Evolutionary conservation across 1,284 basidiomycete genomes (phyloP).

Genomic region (Marasmius tenuissimus): DNA sequence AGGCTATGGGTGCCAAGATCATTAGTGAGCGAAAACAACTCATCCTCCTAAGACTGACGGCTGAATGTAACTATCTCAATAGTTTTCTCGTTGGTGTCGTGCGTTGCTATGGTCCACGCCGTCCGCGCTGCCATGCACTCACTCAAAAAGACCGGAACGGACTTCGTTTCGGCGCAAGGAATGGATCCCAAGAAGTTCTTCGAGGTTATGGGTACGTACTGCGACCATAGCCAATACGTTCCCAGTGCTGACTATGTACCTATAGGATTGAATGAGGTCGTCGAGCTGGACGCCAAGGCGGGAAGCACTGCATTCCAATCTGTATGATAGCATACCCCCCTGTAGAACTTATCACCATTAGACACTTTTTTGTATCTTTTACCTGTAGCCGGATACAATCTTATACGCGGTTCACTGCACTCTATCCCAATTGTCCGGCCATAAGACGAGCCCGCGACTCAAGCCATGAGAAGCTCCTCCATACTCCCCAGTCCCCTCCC

Average conservation of each 20-base stretch:
- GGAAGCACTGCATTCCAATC: conserved; percentile 58
- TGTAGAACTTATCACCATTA: not conserved
- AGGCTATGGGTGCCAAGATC: conserved; percentile 70
- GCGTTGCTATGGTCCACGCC: conserved; percentile 71
- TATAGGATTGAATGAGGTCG: conserved; percentile 56
- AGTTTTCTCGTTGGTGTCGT: conserved; percentile 72
- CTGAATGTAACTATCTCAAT: not conserved
- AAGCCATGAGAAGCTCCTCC: no score
- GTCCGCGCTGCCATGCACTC: conserved; percentile 72
- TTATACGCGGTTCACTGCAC: no score
- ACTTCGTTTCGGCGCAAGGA: conserved; percentile 64
- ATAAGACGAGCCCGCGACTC: no score
- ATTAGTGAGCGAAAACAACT: conserved; percentile 52
- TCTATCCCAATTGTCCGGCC: no score
- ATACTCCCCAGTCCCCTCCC: no score
- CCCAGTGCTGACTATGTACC: not conserved
- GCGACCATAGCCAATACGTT: not conserved
- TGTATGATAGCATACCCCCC: conserved; percentile 30
- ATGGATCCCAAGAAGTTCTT: conserved; percentile 80
- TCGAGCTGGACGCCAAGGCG: conserved; percentile 56
- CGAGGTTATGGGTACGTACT: conserved; percentile 60
- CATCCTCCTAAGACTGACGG: no score
- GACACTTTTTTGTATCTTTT: no score
- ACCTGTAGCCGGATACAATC: no score
- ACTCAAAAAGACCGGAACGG: conserved; percentile 74